These are phyloP conservation scores for Pythium brachiatum DNA, from an alignment of 352 stramenopile species.

Conservation along the genomic window DNA sequence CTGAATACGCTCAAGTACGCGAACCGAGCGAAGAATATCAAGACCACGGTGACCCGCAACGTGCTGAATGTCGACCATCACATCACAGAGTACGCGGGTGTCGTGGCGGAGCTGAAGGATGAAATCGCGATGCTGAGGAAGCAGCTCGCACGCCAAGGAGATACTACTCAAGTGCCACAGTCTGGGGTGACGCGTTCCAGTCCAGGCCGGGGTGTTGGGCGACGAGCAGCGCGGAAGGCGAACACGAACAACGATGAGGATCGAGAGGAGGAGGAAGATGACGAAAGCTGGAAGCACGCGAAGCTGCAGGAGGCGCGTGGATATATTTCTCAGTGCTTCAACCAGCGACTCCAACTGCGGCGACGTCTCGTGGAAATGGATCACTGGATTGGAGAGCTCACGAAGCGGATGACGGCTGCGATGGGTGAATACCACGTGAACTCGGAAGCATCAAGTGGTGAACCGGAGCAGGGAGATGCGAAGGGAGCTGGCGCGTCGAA, in stretches of 20 bases:
- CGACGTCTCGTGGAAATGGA: constrained; percentile 76
- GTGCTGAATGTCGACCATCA: constrained; percentile 87
- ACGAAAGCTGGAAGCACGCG: constrained; percentile 19
- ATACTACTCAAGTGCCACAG: background rate
- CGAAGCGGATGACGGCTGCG: background rate
- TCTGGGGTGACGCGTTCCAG: background rate
- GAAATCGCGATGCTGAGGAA: constrained; percentile 86
- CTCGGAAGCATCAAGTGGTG: background rate
- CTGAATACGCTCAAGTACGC: constrained; percentile 93
- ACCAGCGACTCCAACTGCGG: constrained; percentile 80
- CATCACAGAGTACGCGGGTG: constrained; percentile 79
- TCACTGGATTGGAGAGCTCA: constrained; percentile 21
- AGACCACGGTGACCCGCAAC: constrained; percentile 87
- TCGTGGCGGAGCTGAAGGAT: constrained; percentile 83
- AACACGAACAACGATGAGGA: background rate
- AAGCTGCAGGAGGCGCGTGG: constrained; percentile 24
- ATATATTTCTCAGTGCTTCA: constrained; percentile 83
- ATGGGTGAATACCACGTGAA: background rate
- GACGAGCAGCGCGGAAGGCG: background rate
- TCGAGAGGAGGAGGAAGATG: background rate
- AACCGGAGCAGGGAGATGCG: background rate
- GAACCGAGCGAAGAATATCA: constrained; percentile 92
- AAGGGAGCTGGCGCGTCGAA: background rate
- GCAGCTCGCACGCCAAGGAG: constrained; percentile 35
- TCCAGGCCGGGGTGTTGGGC: constrained; percentile 4